Base-by-base conservation (phyloP, 1,139 yeast species). In the Zygosaccharomyces pseudobailii region DNA sequence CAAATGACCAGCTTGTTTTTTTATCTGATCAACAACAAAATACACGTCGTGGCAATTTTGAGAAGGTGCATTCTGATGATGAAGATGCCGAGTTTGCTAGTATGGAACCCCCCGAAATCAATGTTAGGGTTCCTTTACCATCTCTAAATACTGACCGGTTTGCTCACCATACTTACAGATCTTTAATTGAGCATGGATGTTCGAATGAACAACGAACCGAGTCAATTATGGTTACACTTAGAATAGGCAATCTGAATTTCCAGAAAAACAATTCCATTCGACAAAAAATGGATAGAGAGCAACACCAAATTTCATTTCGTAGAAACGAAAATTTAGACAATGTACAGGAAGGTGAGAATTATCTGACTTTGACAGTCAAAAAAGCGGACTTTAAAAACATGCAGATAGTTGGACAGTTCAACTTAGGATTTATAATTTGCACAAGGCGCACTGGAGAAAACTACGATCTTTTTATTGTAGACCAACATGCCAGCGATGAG, bases 401-500 rank as follows among this genome's bases (percentile, higher is more conserved):
- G 97, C 66, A 74, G 40, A 67, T 94, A 17, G 78, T 90, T 7
- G 99, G 99, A 0, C 98, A 90, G 65, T 92, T 92, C 69, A 92
- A 92, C 61, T 68, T 86, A 24, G 98, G 98, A 0, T 92, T 92
- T 60, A 87, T 92, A 17, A 67, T 92, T 28, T 95, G 87, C 0
- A 76, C 80, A 1, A 70, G 77, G 46, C 53, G 59, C n/a, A 55
- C 60, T 2, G 64, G 66, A n/a, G 58, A 58, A 17, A 67, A 66
- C 9, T 68, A 69, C 36, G 88, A 87, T 61, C 63, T 92, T 36
- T 89, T 92, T 58, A 90, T 92, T 38, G 76, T 92, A 42, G 99
- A 92, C 64, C 99, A 92, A 66, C 99, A 92, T 69, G 98, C 98
- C 0, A 87, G 96, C 54, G 98, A 92, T 67, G 99, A 92, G 62